Percentiles rank a stretch among this genome's conserved stretches.
Evolutionary conservation across 306 rosid species (phyloP).

Genomic region (Dryas octopetala): DNA sequence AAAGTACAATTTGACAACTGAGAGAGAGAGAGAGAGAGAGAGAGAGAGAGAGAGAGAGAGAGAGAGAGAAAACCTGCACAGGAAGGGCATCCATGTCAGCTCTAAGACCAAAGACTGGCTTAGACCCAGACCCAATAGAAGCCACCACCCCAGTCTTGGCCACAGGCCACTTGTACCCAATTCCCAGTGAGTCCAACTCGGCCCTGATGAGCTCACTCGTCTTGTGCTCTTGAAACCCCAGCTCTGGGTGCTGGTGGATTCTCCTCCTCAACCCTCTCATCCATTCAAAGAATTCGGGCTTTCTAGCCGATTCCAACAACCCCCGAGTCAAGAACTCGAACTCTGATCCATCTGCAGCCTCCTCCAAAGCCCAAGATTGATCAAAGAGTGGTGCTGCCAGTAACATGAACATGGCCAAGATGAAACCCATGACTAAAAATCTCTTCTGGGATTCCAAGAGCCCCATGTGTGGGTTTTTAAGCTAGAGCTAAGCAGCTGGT

Average conservation of each 20-base stretch:
- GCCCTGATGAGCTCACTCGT: conserved; percentile 48
- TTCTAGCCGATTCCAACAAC: conserved; percentile 30
- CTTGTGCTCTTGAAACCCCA: conserved; percentile 43
- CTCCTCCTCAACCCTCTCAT: conserved; percentile 41
- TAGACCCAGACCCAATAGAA: conserved; percentile 29
- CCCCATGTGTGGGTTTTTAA: neutral
- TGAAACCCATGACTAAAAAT: neutral
- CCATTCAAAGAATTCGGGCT: conserved; percentile 39
- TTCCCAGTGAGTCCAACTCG: conserved; percentile 43
- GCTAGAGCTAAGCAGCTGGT: neutral
- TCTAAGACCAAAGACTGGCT: conserved; percentile 41
- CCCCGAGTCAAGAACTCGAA: conserved; percentile 28
- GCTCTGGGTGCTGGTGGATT: conserved; percentile 46
- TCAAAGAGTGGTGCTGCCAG: neutral
- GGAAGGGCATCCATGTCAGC: conserved; percentile 57
- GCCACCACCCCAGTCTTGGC: conserved; percentile 46
- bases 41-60: too few species aligned
- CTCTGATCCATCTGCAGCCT: conserved; percentile 11
- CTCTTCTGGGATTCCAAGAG: neutral
- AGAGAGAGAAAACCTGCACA: too few species aligned
- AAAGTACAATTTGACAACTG: too few species aligned
- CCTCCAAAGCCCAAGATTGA: neutral
- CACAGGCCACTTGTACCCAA: conserved; percentile 43
- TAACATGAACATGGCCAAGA: neutral
- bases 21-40: too few species aligned